These are phyloP conservation scores for Talaromyces atroroseus DNA, from an alignment of 2,329 filamentous ascomycete species.

Conservation along the genomic window DNA sequence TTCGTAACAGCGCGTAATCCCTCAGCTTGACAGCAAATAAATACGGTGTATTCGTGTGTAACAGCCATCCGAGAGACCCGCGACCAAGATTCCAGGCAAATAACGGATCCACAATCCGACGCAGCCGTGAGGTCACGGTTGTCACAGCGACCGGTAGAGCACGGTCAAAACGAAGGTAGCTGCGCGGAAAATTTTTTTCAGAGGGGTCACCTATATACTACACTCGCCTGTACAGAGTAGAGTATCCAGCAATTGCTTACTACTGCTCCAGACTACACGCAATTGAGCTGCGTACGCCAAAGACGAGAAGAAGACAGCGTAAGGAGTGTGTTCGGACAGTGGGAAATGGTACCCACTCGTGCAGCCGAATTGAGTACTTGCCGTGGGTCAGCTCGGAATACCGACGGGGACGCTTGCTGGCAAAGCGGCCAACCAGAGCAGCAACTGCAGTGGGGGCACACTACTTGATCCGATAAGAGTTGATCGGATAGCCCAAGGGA, in stretches of 20 bases:
- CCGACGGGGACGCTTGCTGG: conserved; percentile 5
- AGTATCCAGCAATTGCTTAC: neutral
- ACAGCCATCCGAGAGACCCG: conserved; percentile 5
- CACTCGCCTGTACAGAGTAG: neutral
- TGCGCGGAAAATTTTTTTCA: too few relatives aligned
- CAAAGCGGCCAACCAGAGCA: neutral
- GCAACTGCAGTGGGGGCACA: neutral
- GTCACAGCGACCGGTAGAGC: neutral
- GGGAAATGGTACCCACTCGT: neutral
- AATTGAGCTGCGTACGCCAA: neutral
- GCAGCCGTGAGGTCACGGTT: conserved; percentile 6
- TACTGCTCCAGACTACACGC: neutral
- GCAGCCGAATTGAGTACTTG: neutral
- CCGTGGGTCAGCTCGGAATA: conserved; percentile 11
- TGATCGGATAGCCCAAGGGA: neutral
- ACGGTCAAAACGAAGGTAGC: neutral
- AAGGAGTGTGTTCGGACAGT: neutral
- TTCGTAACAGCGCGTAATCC: neutral
- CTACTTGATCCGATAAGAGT: conserved; percentile 10
- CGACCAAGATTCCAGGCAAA: conserved; percentile 1
- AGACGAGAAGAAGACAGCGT: neutral
- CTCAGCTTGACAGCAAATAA: neutral
- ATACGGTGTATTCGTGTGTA: neutral
- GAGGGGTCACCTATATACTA: too few relatives aligned
- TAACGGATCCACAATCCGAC: conserved; percentile 13